Evolutionary conservation across 352 stramenopile species (phyloP), one percentile per base, ranked within the genome.

Genomic region (Pythium sp.): DNA sequence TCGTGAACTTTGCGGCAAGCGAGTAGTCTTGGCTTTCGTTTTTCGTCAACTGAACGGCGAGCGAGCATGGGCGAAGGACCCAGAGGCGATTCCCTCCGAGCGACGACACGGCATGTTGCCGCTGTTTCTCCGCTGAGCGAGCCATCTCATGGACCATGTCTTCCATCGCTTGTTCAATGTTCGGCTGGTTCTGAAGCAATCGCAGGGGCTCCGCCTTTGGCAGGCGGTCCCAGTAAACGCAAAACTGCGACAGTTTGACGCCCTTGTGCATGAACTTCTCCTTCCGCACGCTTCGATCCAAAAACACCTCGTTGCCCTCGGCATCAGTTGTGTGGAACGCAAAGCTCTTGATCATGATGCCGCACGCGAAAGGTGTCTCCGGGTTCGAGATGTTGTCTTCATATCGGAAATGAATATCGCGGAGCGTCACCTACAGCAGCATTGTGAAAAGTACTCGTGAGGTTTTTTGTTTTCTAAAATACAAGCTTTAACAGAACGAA

Each of bases 1-100:
- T 70, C 3, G 80, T 83, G 65, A 86, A 91, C 70, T 93, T 94
- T 46, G 86, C 82, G 5, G 76, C 81, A 8, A 73, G 67, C 24
- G 79, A 80, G 64, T 90, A 94, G 56, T 92, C 77, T 5, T 75
- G 64, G 38, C 80, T 92, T 66, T 95, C 87, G 63, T 93, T 95
- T 73, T 93, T 93, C 32, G 84, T 93, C 20, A 93, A 59, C 12
- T 88, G 82, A 32, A 91, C 84, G 2, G 47, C 74, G 4, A 93
- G 28, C 1, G 79, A 82, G 46, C 75, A 87, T 8, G 84, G 84
- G 14, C 65, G 72, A 30, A 92, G 53, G 34, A 91, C 63, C 84
- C 84, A 92, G n/a, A 75, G 43, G 12, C 70, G 66, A 56, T 47
- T 15, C 26, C 32, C 9, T 5, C 34, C 8, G 34, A 43, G 41